Conservation (phyloP, 192 early-diverging fungal genomes). For the Lobulomyces angularis region DNA sequence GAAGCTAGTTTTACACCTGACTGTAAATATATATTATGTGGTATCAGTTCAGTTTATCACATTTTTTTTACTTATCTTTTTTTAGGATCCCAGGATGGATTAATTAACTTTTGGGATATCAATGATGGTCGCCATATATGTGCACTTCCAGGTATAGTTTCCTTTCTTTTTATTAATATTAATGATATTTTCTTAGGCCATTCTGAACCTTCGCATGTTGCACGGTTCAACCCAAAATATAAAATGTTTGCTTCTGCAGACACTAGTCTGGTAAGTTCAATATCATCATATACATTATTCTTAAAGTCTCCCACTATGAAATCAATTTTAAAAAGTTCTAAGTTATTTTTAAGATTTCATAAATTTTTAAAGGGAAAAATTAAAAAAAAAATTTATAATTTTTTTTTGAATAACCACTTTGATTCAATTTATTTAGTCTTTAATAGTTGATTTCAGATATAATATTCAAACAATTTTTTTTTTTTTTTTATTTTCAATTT, state of each 20-base stretch:
- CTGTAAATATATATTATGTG: conserved; percentile 54
- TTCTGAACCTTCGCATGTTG: conserved; percentile 35
- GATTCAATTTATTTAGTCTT: too few relatives aligned
- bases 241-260: conserved; percentile 61
- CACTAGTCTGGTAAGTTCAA: conserved; percentile 55
- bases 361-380: too few relatives aligned
- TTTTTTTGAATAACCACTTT: too few relatives aligned
- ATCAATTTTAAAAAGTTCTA: too few relatives aligned
- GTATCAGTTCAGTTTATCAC: conserved; percentile 18
- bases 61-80: conserved; percentile 1
- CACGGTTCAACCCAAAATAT: conserved; percentile 63
- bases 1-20: conserved; percentile 59
- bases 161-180: background rate
- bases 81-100: conserved; percentile 53
- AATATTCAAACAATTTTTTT: too few relatives aligned
- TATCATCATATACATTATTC: too few relatives aligned
- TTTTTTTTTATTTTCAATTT: too few relatives aligned
- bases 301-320: too few relatives aligned
- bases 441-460: too few relatives aligned
- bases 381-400: too few relatives aligned
- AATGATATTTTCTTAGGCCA: conserved; percentile 28
- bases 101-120: conserved; percentile 51
- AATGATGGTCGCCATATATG: conserved; percentile 23
- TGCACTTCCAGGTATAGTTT: conserved; percentile 6
- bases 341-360: too few relatives aligned